A percentile compares a stretch with the other conserved stretches of the same genome.
phyloP scores from a whole-genome alignment of 768 basidiomycete genomes.

The Tricholoma sp. region DNA sequence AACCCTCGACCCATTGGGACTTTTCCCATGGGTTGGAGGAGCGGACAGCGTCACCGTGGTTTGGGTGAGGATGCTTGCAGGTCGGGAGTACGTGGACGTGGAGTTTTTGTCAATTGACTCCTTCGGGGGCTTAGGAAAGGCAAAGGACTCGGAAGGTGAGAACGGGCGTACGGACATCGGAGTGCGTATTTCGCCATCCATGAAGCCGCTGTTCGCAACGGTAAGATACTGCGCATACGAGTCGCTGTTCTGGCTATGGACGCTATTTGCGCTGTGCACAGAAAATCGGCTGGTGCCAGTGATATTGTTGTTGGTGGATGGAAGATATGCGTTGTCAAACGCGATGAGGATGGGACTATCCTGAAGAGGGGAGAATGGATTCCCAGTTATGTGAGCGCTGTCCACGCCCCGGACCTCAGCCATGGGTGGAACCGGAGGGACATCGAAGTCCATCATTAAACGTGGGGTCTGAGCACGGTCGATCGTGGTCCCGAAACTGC shows the following conservation, averaged over 20 bases:
- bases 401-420: conserved; percentile 42
- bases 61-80: conserved; percentile 14
- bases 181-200: conserved; percentile 28
- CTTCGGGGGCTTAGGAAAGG: conserved; percentile 61
- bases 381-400: conserved; percentile 2
- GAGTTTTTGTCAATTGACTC: conserved; percentile 18
- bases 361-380: conserved; percentile 9
- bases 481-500: conserved; percentile 63
- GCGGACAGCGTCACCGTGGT: neutral
- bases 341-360: conserved; percentile 27
- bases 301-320: conserved; percentile 6
- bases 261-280: conserved; percentile 34
- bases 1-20: conserved; percentile 1
- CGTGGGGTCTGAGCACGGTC: conserved; percentile 35
- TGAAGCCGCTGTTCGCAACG: conserved; percentile 20
- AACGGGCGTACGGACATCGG: conserved; percentile 65
- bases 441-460: conserved; percentile 16
- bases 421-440: conserved; percentile 47
- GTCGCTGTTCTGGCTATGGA: conserved; percentile 30
- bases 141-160: conserved; percentile 61
- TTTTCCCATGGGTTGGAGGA: neutral
- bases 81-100: conserved; percentile 15
- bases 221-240: conserved; percentile 35
- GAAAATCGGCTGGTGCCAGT: conserved; percentile 25
- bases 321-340: conserved; percentile 21